Evolutionary conservation across 306 rosid species (phyloP).

Genomic region (Potentilla sterilis): DNA sequence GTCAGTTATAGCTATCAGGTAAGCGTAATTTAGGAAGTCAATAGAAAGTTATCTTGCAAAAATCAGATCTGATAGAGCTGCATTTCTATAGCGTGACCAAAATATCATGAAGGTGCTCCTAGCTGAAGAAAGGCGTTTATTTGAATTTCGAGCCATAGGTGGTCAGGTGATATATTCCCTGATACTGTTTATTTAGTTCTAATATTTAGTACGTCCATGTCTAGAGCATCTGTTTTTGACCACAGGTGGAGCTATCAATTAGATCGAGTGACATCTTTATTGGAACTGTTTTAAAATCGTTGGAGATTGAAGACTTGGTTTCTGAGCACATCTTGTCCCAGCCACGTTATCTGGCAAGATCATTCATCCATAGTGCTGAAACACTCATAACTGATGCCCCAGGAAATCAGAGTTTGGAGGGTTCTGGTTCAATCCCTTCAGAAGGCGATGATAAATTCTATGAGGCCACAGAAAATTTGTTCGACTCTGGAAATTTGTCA

Average conservation of each 20-base stretch:
- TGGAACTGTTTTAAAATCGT: slow-evolving; percentile 87
- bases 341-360: slow-evolving; percentile 86
- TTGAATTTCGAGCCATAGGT: slow-evolving; percentile 96
- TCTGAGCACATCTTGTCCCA: slow-evolving; percentile 42
- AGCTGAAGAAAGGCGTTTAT: slow-evolving; percentile 63
- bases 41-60: slow-evolving; percentile 1
- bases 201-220: slow-evolving; percentile 21
- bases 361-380: slow-evolving; percentile 58
- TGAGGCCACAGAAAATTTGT: slow-evolving; percentile 84
- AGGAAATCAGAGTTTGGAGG: slow-evolving; percentile 36
- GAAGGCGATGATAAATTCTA: slow-evolving; percentile 82
- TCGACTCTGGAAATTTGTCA: slow-evolving; percentile 43
- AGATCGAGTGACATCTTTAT: slow-evolving; percentile 69
- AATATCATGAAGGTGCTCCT: slow-evolving; percentile 75
- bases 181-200: neutral
- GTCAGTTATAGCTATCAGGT: slow-evolving; percentile 81
- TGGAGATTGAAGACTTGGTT: slow-evolving; percentile 93
- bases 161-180: slow-evolving; percentile 64
- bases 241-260: slow-evolving; percentile 85
- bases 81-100: slow-evolving; percentile 54
- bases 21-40: slow-evolving; percentile 17
- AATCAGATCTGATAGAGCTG: slow-evolving; percentile 29
- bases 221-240: slow-evolving; percentile 29
- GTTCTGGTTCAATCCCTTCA: slow-evolving; percentile 32
- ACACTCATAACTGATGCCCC: slow-evolving; percentile 39